Base-by-base conservation (phyloP, 306 rosid genomes). In the Betula pendula region DNA sequence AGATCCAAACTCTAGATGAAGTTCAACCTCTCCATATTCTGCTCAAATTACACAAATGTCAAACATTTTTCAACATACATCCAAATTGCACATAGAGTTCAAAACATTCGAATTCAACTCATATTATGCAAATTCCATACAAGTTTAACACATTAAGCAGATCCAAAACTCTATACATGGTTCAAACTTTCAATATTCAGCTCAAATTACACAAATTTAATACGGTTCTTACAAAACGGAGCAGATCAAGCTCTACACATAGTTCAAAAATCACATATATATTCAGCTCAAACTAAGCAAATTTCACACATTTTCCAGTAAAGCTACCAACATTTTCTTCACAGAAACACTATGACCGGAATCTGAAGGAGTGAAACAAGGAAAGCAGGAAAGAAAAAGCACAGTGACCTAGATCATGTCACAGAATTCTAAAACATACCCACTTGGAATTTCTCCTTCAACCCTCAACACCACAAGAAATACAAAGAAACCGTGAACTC, bases 301-400 rank as follows among this genome's bases (percentile, higher is more conserved):
- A 70, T 42, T 59, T 38, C 48, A n/a, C 70, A 66, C 48, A 66
- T 8, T 65, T 35, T 84, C 85, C 84, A 83, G 88, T 75, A 88
- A 90, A 88, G 86, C 52, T 13, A 78, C 70, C 75, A 75, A 78
- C 81, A 84, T 85, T 81, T 55, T 59, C 44, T 35, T 63, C 70
- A 62, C 58, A 82, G 73, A 82, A 82, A 82, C 83, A 80, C 74
- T 60, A 43, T 20, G 43, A 77, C 77, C 86, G 65, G 87, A 85
- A 89, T 85, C 90, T 87, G 81, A 88, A 90, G 86, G 42, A 80
- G 81, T 25, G 51, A 84, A 85, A 85, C 80, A 78, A 76, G 85
- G 69, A 69, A 84, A 84, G 80, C 76, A 53, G 38, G 38, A 63
- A 33, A 8, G 35, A 22, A 25, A 73, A 68, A 81, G 80, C 85